Evolutionary conservation across 2,329 filamentous ascomycete species (phyloP).

Genomic region (Verticillium albo-atrum): DNA sequence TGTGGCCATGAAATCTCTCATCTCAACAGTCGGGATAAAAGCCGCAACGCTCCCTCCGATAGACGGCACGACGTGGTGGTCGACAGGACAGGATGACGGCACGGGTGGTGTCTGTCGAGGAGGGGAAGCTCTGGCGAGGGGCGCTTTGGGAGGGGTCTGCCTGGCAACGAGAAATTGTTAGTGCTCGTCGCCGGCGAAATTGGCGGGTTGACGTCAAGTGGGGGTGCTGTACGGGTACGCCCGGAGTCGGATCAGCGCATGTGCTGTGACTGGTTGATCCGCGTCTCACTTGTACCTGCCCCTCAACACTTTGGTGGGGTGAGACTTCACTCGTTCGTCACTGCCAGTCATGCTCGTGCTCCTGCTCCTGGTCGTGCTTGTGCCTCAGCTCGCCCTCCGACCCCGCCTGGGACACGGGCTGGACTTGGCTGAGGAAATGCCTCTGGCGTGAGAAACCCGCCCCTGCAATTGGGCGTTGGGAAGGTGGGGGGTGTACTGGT

Average conservation of each 20-base stretch:
- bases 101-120: neutral
- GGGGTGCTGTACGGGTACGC: neutral
- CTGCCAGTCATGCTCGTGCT: neutral
- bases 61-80: neutral
- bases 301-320: neutral
- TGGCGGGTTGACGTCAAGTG: neutral
- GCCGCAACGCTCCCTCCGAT: constrained; percentile 2
- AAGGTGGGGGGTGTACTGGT: neutral
- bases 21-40: neutral
- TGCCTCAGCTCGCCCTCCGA: neutral
- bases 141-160: neutral
- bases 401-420: neutral
- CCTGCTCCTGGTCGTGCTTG: too few relatives aligned
- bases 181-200: neutral
- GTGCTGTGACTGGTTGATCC: neutral
- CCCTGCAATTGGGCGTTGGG: neutral
- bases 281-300: constrained; percentile 1
- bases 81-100: neutral
- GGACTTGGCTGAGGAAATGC: neutral
- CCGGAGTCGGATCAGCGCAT: neutral
- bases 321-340: neutral
- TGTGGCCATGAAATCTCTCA: neutral
- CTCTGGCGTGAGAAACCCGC: neutral
- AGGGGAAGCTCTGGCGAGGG: neutral
- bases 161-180: neutral